Evolutionary conservation across 371 early-diverging fungal species (phyloP).

Genomic region (Mucor lusitanicus): DNA sequence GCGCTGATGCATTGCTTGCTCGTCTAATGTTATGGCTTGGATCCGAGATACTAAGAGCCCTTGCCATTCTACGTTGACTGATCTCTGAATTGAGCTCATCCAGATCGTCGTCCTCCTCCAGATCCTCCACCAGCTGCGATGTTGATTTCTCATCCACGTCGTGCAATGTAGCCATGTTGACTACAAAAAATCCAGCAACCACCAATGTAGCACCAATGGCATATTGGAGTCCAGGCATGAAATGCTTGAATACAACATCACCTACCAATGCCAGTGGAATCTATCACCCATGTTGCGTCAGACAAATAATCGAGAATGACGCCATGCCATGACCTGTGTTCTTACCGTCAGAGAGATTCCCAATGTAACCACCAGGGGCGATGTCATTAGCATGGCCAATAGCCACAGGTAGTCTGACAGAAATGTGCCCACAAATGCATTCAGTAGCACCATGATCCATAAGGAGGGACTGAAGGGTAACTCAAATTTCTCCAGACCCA

Average conservation of each 20-base stretch:
- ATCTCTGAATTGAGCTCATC: conserved; percentile 1
- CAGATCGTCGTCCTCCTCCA: conserved; percentile 3
- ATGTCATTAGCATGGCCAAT: conserved; percentile 77
- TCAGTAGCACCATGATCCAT: conserved; percentile 66
- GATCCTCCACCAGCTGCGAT: neutral
- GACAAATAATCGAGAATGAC: neutral
- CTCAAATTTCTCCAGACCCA: conserved; percentile 71
- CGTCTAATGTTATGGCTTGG: conserved; percentile 1
- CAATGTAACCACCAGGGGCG: conserved; percentile 78
- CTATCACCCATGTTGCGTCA: conserved; percentile 10
- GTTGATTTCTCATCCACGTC: conserved; percentile 32
- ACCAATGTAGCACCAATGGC: conserved; percentile 70
- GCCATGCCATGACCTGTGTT: neutral
- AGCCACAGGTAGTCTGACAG: conserved; percentile 85
- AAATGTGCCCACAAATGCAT: conserved; percentile 81
- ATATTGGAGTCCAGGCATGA: conserved; percentile 59
- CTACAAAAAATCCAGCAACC: conserved; percentile 68
- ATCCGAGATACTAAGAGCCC: conserved; percentile 6
- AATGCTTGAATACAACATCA: conserved; percentile 68
- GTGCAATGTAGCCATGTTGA: conserved; percentile 53
- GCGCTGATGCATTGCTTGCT: conserved; percentile 4
- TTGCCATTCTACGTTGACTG: conserved; percentile 7
- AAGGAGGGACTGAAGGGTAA: conserved; percentile 58
- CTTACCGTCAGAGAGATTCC: conserved; percentile 73
- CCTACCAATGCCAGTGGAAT: conserved; percentile 79